A percentile compares a stretch with the other conserved stretches of the same genome.
Conservation (phyloP, 1,139 yeast genomes). For the Sugiyamaella neomexicana region DNA sequence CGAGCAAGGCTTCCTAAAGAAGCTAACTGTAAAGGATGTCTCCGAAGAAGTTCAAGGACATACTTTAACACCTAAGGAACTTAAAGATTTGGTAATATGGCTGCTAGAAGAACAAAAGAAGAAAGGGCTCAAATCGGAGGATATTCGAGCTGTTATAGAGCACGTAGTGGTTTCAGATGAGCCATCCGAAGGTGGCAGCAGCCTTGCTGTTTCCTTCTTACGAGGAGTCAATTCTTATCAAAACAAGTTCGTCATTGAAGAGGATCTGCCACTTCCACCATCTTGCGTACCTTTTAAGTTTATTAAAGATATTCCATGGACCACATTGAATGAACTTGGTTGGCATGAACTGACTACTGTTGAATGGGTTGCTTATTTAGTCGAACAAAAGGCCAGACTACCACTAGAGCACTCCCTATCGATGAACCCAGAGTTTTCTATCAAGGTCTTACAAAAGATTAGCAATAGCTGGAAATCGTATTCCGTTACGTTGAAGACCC, state of each 20-base stretch:
- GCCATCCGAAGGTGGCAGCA: not conserved
- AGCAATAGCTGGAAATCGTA: constrained; percentile 34
- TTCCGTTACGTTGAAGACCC: constrained; percentile 18
- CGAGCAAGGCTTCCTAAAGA: constrained; percentile 30
- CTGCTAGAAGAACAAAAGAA: constrained; percentile 19
- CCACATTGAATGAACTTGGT: constrained; percentile 33
- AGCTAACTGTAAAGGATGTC: constrained; percentile 34
- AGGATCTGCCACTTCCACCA: constrained; percentile 38
- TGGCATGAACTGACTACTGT: constrained; percentile 34
- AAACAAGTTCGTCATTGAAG: constrained; percentile 31
- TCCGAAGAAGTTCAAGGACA: constrained; percentile 34
- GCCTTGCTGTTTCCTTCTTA: constrained; percentile 22
- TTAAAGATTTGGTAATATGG: constrained; percentile 31
- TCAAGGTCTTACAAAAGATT: constrained; percentile 33
- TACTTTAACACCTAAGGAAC: constrained; percentile 29
- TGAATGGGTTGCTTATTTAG: constrained; percentile 36
- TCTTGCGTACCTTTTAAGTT: constrained; percentile 36
- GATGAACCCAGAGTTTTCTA: constrained; percentile 34
- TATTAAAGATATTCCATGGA: constrained; percentile 24
- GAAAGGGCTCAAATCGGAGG: constrained; percentile 4
- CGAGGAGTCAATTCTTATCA: constrained; percentile 34
- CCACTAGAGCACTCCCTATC: constrained; percentile 29
- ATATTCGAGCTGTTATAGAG: constrained; percentile 4
- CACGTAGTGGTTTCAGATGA: constrained; percentile 17
- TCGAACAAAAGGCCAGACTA: constrained; percentile 17